Percentiles rank a stretch among this genome's conserved stretches.
Evolutionary conservation across 2,329 filamentous ascomycete genomes (phyloP).

Genomic region (Paraphaeosphaeria minitans): DNA sequence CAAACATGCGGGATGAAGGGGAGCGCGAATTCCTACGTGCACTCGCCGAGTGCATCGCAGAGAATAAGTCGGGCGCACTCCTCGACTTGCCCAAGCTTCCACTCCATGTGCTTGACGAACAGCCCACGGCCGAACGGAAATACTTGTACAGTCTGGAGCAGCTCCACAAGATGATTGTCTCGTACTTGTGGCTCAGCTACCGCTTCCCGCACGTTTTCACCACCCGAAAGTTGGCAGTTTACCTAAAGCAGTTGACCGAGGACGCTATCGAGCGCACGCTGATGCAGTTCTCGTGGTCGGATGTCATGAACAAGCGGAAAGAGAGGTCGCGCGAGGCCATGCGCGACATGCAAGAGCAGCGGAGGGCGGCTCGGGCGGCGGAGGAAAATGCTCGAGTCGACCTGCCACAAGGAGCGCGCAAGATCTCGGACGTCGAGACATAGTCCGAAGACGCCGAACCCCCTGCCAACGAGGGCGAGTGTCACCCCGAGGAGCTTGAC

Average conservation of each 20-base stretch:
- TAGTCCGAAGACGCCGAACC: neutral
- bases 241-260: slow-evolving; percentile 80
- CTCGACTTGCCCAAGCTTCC: slow-evolving; percentile 73
- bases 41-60: slow-evolving; percentile 72
- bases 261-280: slow-evolving; percentile 71
- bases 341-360: slow-evolving; percentile 8
- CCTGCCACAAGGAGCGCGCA: neutral
- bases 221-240: slow-evolving; percentile 74
- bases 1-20: slow-evolving; percentile 57
- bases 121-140: slow-evolving; percentile 50
- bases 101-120: slow-evolving; percentile 72
- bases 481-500: neutral
- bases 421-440: neutral
- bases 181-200: slow-evolving; percentile 94
- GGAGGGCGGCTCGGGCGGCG: slow-evolving; percentile 8
- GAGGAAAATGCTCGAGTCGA: neutral
- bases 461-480: neutral
- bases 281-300: slow-evolving; percentile 58
- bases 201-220: slow-evolving; percentile 81
- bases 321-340: slow-evolving; percentile 13
- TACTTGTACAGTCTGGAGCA: slow-evolving; percentile 74
- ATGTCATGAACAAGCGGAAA: slow-evolving; percentile 15
- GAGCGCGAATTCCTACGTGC: slow-evolving; percentile 60
- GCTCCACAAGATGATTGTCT: slow-evolving; percentile 79
- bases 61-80: slow-evolving; percentile 69